These are phyloP conservation scores for Vaucheria bursata DNA, from an alignment of 352 stramenopile species.

Conservation along the genomic window DNA sequence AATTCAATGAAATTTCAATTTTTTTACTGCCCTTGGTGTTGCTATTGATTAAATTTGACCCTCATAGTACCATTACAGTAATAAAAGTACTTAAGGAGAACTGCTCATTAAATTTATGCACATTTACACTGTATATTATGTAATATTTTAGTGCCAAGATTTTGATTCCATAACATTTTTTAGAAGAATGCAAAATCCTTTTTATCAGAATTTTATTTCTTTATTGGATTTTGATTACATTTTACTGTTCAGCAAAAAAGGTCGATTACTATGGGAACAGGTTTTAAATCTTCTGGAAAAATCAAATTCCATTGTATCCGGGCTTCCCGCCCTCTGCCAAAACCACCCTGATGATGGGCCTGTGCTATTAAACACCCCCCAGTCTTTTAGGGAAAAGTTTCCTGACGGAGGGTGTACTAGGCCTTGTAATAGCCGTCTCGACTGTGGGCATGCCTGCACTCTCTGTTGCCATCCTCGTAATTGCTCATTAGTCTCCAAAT, in stretches of 20 bases:
- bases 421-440: conserved; percentile 3
- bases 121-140: too few species aligned
- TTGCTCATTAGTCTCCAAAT: conserved; percentile 43
- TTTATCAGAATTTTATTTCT: too few species aligned
- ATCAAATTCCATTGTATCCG: conserved; percentile 15
- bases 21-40: too few species aligned
- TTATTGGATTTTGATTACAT: too few species aligned
- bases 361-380: conserved; percentile 13
- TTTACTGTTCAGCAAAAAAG: conserved; percentile 2
- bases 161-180: too few species aligned
- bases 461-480: conserved; percentile 60
- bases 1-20: too few species aligned
- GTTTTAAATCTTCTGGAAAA: conserved; percentile 25
- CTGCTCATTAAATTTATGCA: too few species aligned
- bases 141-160: too few species aligned
- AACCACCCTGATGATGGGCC: conserved; percentile 9
- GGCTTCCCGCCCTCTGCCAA: conserved; percentile 22
- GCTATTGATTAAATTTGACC: too few species aligned
- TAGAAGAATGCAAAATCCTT: too few species aligned
- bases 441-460: conserved; percentile 24
- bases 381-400: conserved; percentile 14
- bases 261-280: conserved; percentile 17
- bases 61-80: too few species aligned
- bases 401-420: conserved; percentile 21
- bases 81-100: too few species aligned